Conservation (phyloP, 108 stramenopile genomes). For the Nannochloropsis granulata region DNA sequence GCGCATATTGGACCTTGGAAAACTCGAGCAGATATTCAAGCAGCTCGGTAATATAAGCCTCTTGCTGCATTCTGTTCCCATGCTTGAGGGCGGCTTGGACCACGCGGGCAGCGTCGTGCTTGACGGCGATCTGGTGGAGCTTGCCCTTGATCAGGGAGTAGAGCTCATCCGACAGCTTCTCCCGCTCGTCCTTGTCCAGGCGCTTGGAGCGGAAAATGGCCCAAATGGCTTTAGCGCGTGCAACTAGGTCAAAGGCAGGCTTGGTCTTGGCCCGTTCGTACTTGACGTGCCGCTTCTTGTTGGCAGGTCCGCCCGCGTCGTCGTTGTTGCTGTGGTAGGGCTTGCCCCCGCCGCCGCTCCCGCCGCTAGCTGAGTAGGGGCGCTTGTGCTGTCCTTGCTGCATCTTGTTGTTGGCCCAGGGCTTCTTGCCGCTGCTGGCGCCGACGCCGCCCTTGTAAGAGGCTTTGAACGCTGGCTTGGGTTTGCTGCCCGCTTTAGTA, state of each 20-base stretch:
- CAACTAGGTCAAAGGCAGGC: constrained; percentile 18
- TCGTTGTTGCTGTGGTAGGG: too few relatives aligned
- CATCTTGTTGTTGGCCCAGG: background rate
- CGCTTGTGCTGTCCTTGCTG: background rate
- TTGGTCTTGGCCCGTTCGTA: constrained; percentile 18
- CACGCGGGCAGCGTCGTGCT: constrained; percentile 39
- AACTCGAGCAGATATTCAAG: constrained; percentile 25
- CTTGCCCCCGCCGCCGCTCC: background rate
- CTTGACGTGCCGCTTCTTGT: constrained; percentile 25
- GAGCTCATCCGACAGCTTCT: constrained; percentile 27
- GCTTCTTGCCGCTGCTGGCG: too few relatives aligned
- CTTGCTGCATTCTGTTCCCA: constrained; percentile 22
- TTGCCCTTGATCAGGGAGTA: constrained; percentile 24
- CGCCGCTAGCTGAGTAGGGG: background rate
- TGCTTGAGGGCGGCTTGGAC: constrained; percentile 30
- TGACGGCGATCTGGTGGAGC: constrained; percentile 27
- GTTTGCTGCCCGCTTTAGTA: too few relatives aligned
- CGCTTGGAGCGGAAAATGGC: constrained; percentile 19
- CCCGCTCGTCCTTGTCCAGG: constrained; percentile 3
- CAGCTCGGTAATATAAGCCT: constrained; percentile 22
- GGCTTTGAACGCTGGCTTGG: too few relatives aligned
- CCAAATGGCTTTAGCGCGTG: constrained; percentile 31
- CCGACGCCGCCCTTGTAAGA: too few relatives aligned
- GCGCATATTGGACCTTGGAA: constrained; percentile 34
- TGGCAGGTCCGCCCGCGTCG: background rate